These are phyloP conservation scores for Tylopilus subfusipes DNA, from an alignment of 768 basidiomycete genomes.

Conservation along the genomic window DNA sequence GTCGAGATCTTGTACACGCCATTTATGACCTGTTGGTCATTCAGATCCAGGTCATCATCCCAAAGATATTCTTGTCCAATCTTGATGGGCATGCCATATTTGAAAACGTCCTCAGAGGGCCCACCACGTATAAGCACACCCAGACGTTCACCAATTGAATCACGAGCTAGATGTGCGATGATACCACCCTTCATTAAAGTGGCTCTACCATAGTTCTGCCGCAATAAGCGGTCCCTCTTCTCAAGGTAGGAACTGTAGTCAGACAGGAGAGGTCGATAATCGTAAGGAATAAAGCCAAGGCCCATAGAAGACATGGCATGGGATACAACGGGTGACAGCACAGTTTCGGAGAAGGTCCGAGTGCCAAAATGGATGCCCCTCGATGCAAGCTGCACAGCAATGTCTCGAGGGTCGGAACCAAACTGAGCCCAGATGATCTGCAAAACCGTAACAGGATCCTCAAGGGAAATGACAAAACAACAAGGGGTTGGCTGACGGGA, in stretches of 20 bases:
- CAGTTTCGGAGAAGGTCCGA: background rate
- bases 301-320: too few species aligned
- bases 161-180: background rate
- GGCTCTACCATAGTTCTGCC: background rate
- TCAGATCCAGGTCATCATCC: background rate
- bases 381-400: too few species aligned
- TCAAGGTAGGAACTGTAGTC: background rate
- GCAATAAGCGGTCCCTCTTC: background rate
- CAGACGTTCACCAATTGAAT: background rate
- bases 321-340: background rate
- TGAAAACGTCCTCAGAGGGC: background rate
- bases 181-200: background rate
- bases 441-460: too few species aligned
- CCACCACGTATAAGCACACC: background rate
- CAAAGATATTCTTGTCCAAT: background rate
- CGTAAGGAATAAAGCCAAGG: background rate
- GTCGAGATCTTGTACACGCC: constrained; percentile 2
- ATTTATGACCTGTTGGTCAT: background rate
- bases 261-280: background rate
- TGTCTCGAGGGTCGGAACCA: too few species aligned
- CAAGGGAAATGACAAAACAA: too few species aligned
- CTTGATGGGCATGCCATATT: background rate
- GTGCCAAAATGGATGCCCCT: background rate
- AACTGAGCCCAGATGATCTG: too few species aligned
- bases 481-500: too few species aligned